Percentiles rank a stretch among this genome's conserved stretches.
These are phyloP conservation scores for Leishmania martiniquensis DNA, from an alignment of 208 protist species.

Conservation along the genomic window DNA sequence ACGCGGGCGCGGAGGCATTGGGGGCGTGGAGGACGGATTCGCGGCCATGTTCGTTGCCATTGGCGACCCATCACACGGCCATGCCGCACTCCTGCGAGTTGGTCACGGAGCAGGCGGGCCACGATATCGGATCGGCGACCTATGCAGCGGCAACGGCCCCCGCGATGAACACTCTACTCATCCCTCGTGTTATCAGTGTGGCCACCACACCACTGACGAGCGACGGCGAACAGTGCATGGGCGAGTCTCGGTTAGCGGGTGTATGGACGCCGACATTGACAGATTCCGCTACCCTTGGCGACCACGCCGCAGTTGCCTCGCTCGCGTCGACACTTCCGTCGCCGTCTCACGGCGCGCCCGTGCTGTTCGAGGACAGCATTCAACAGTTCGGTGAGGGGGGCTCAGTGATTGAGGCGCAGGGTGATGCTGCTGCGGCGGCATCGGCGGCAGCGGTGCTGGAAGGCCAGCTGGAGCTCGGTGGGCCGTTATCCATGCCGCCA, in stretches of 20 bases:
- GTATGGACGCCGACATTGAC: background rate
- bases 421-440: background rate
- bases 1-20: background rate
- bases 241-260: background rate
- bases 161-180: background rate
- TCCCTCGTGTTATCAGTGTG: conserved; percentile 1
- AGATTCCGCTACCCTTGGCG: background rate
- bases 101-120: background rate
- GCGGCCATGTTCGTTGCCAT: conserved; percentile 5
- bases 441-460: background rate
- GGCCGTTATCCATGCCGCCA: background rate
- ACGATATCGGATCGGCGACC: background rate
- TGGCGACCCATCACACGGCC: background rate
- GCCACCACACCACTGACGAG: conserved; percentile 16
- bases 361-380: background rate
- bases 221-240: conserved; percentile 24
- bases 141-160: background rate
- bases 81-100: conserved; percentile 2
- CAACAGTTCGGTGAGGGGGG: background rate
- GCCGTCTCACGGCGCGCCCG: conserved; percentile 1
- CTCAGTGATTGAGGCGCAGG: background rate
- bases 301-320: background rate
- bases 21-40: background rate
- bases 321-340: conserved; percentile 2
- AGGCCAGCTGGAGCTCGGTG: background rate